Percentiles rank a stretch among this genome's conserved stretches.
phyloP scores from a whole-genome alignment of 176 grass and related monocot genomes.

The Alopecurus myosuroides region DNA sequence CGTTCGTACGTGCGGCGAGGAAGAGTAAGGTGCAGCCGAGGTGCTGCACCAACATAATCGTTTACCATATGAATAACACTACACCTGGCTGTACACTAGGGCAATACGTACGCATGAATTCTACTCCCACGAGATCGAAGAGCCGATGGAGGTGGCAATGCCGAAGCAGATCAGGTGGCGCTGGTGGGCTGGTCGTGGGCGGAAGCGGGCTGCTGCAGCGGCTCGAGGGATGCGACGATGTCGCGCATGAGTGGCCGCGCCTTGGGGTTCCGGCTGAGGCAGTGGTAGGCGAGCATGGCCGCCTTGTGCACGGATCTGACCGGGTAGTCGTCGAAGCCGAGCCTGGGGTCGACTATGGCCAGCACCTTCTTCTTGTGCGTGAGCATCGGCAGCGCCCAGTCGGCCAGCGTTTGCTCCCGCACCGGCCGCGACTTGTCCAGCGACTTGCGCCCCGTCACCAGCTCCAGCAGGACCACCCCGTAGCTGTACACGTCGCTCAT shows the following conservation, averaged over 20 bases:
- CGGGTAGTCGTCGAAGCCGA: conserved; percentile 42
- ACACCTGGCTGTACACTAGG: too few relatives aligned
- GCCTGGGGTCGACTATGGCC: conserved; percentile 52
- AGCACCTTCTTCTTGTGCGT: conserved; percentile 30
- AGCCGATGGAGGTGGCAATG: too few relatives aligned
- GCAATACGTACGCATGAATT: too few relatives aligned
- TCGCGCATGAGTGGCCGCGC: conserved; percentile 69
- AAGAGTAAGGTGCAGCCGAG: too few relatives aligned
- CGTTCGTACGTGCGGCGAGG: too few relatives aligned
- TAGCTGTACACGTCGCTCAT: conserved; percentile 94
- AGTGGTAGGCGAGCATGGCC: conserved; percentile 81
- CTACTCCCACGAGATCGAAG: too few relatives aligned
- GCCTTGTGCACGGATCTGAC: conserved; percentile 53
- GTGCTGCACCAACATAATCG: too few relatives aligned
- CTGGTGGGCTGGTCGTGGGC: neutral
- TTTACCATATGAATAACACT: too few relatives aligned
- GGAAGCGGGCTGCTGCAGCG: conserved; percentile 33
- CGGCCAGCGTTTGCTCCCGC: conserved; percentile 70
- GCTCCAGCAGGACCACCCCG: conserved; percentile 82
- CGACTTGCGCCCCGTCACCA: conserved; percentile 55
- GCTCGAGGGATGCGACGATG: conserved; percentile 73
- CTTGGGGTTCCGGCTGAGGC: conserved; percentile 68
- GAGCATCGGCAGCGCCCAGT: conserved; percentile 61
- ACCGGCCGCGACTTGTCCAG: conserved; percentile 57
- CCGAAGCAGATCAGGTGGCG: neutral